phyloP scores from a whole-genome alignment of 805 yeast genomes.

The Diddensiella santjacobensis region DNA sequence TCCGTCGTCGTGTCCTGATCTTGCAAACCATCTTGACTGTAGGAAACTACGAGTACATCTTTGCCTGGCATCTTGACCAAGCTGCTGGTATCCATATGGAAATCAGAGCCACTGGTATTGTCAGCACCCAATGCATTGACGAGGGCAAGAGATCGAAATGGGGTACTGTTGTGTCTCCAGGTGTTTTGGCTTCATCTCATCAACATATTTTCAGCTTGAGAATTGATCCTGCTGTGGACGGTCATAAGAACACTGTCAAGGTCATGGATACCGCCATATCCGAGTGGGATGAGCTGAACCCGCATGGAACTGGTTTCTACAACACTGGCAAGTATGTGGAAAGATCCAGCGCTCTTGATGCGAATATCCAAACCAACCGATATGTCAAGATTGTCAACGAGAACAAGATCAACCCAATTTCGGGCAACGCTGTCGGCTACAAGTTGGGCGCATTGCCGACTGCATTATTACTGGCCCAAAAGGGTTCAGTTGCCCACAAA shows the following conservation, averaged over 20 bases:
- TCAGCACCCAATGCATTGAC: constrained; percentile 80
- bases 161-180: constrained; percentile 75
- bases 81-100: constrained; percentile 76
- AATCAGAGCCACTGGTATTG: constrained; percentile 81
- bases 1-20: constrained; percentile 73
- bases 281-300: constrained; percentile 54
- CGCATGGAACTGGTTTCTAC: constrained; percentile 66
- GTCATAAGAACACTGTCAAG: constrained; percentile 66
- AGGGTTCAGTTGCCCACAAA: constrained; percentile 59
- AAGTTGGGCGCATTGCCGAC: constrained; percentile 73
- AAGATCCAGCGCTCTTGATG: constrained; percentile 67
- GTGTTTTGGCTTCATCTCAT: constrained; percentile 79
- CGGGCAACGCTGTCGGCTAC: constrained; percentile 74
- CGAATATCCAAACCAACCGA: constrained; percentile 72
- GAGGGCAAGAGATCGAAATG: constrained; percentile 58
- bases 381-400: constrained; percentile 74
- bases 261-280: constrained; percentile 66
- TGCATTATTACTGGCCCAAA: constrained; percentile 69
- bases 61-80: constrained; percentile 68
- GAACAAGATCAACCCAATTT: constrained; percentile 61
- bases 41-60: constrained; percentile 76
- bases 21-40: constrained; percentile 82
- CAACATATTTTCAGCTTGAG: constrained; percentile 78
- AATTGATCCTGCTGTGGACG: constrained; percentile 79
- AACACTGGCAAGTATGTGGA: constrained; percentile 62